These are phyloP conservation scores for Gracilaria caudata DNA, from an alignment of 23 red algal species.

Conservation along the genomic window DNA sequence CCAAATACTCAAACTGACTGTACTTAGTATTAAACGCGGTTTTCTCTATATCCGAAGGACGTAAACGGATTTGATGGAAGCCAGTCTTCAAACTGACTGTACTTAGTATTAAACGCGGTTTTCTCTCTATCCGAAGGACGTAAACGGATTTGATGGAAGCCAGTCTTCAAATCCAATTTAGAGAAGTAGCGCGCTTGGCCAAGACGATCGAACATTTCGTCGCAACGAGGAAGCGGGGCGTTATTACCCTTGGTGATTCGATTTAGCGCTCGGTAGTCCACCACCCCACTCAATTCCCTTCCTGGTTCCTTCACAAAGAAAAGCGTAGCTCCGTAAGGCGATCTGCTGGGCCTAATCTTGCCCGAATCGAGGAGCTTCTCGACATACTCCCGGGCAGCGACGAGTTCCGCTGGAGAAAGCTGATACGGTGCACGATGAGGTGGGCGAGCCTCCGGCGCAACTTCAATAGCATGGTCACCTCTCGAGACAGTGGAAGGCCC, in stretches of 20 bases:
- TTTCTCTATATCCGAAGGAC: slow-evolving; percentile 20
- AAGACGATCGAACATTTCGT: slow-evolving; percentile 19
- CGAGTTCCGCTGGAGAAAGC: neutral
- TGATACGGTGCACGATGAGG: neutral
- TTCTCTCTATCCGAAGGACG: slow-evolving; percentile 16
- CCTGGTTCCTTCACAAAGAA: slow-evolving; percentile 30
- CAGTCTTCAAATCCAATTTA: neutral
- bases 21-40: slow-evolving; percentile 35
- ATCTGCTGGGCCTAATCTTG: neutral
- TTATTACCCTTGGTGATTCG: slow-evolving; percentile 14
- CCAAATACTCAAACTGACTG: slow-evolving; percentile 44
- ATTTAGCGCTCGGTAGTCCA: neutral
- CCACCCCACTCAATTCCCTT: neutral
- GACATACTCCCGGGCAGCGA: neutral
- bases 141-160: slow-evolving; percentile 23
- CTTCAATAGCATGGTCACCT: neutral
- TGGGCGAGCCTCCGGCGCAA: neutral
- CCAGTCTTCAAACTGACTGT: slow-evolving; percentile 20
- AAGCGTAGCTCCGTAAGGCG: neutral
- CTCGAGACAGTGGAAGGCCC: neutral
- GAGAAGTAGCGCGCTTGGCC: slow-evolving; percentile 4
- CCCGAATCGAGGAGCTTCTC: neutral
- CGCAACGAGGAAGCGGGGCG: neutral
- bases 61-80: slow-evolving; percentile 18
- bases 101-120: slow-evolving; percentile 27